Conservation (phyloP, 108 stramenopile genomes). For the Nitzschia inconspicua region DNA sequence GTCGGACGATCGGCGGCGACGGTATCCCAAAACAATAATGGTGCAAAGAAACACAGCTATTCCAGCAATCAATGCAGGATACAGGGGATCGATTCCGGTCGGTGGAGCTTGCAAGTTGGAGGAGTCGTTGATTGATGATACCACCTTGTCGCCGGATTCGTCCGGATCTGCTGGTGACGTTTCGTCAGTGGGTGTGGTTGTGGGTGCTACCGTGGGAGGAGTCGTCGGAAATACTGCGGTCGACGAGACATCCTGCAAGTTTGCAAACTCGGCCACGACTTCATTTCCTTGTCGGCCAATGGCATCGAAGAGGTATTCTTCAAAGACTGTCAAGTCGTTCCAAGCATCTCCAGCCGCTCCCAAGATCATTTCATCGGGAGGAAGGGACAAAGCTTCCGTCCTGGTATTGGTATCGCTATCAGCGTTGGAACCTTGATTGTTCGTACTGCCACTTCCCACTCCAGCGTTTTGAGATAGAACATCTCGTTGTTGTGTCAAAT, state of each 20-base stretch:
- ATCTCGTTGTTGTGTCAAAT: not conserved
- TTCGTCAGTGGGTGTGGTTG: not conserved
- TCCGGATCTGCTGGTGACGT: not conserved
- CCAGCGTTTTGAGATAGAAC: not conserved
- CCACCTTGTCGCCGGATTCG: not conserved
- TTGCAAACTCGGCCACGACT: too few relatives aligned
- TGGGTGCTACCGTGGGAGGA: not conserved
- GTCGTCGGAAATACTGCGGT: too few relatives aligned
- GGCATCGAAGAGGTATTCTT: not conserved
- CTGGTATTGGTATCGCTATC: not conserved
- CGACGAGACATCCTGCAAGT: too few relatives aligned
- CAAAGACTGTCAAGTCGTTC: slow-evolving; percentile 1
- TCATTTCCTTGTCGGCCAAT: not conserved
- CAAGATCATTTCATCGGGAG: not conserved
- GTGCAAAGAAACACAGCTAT: not conserved
- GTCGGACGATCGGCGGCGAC: not conserved
- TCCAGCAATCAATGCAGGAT: slow-evolving; percentile 4
- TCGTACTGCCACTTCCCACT: not conserved
- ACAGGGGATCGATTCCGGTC: slow-evolving; percentile 1
- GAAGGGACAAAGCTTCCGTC: not conserved
- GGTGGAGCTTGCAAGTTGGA: not conserved
- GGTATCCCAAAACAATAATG: slow-evolving; percentile 4
- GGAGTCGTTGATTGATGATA: not conserved
- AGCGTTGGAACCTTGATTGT: not conserved
- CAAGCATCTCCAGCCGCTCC: not conserved